Evolutionary conservation across 2,329 filamentous ascomycete species (phyloP).

Genomic region (Helotiales sp.): DNA sequence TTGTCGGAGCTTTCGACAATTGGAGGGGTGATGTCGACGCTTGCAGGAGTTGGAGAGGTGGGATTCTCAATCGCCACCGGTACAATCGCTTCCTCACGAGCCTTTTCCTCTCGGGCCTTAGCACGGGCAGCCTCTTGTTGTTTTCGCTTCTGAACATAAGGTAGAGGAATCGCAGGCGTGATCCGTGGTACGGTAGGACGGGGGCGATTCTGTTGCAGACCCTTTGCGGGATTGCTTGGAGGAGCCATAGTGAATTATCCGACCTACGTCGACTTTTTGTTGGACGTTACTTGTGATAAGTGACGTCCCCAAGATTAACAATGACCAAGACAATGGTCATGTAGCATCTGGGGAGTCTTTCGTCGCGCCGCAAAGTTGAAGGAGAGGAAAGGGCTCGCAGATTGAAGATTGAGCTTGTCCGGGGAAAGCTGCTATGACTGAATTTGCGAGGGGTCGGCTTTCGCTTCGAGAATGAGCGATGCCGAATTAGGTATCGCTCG

Average conservation of each 20-base stretch:
- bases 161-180: slow-evolving; percentile 35
- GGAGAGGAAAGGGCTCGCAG: not conserved
- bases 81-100: slow-evolving; percentile 19
- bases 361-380: slow-evolving; percentile 7
- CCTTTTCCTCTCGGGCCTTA: slow-evolving; percentile 26
- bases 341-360: slow-evolving; percentile 37
- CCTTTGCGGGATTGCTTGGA: slow-evolving; percentile 29
- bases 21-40: slow-evolving; percentile 11
- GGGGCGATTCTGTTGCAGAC: slow-evolving; percentile 32
- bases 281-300: slow-evolving; percentile 16
- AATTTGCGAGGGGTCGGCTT: not conserved
- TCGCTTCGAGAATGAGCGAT: not conserved
- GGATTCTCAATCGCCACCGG: slow-evolving; percentile 14
- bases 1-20: slow-evolving; percentile 21
- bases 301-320: slow-evolving; percentile 40
- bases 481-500: not conserved
- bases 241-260: slow-evolving; percentile 29
- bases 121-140: slow-evolving; percentile 27
- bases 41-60: slow-evolving; percentile 12
- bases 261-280: slow-evolving; percentile 3
- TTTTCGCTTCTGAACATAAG: slow-evolving; percentile 35
- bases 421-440: not conserved
- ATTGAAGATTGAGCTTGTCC: not conserved
- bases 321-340: slow-evolving; percentile 35
- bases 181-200: slow-evolving; percentile 29